Evolutionary conservation across 2,329 filamentous ascomycete genomes (phyloP), one percentile per base, ranked within the genome.

Genomic region (Plenodomus biglobosus): DNA sequence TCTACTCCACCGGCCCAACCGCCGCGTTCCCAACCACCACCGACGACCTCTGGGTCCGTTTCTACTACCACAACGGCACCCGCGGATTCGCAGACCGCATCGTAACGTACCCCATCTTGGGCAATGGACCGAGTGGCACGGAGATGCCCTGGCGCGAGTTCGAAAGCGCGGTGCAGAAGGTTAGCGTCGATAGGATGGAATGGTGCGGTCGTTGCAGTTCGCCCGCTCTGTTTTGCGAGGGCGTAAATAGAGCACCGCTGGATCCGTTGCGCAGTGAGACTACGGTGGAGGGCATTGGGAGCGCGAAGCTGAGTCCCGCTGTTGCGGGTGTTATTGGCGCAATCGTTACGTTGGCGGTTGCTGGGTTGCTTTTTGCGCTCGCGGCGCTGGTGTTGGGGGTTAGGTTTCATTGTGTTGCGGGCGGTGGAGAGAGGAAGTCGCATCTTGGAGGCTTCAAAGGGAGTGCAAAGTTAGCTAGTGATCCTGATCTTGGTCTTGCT

Each of bases 311-410:
- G 17, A 65, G 66, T 1, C 77, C 78, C 1, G 73, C 68, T 1
- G 73, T 80, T 17, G 80, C 76, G 3, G 82, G 81, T 6, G 77
- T 80, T n/a, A 78, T 84, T 40, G 82, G 82, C 22, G 81, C 80
- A 0, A 62, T 79, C 20, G 73, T 82, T 16, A 76, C 79, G 1
- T 68, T 84, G 11, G 76, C 62, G 2, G 66, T 79, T 1, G 65
- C 78, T 0, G 74, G 61, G 1, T 38, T 80, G 0, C 38, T 79
- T 18, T 74, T 74, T 34, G 68, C 65, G 0, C 42, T 73, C 41
- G 69, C 73, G 19, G 73, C 79, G 64, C 53, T 78, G 1, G 22
- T 79, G 8, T 76, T 69, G 16, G 76, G 78, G 3, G 45, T 78
- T n/a, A 72, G 78, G 8, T 59, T 78, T 38, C 75, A 76, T 45